Evolutionary conservation across 129 eudicot species (phyloP).

Genomic region (Tagetes patula): DNA sequence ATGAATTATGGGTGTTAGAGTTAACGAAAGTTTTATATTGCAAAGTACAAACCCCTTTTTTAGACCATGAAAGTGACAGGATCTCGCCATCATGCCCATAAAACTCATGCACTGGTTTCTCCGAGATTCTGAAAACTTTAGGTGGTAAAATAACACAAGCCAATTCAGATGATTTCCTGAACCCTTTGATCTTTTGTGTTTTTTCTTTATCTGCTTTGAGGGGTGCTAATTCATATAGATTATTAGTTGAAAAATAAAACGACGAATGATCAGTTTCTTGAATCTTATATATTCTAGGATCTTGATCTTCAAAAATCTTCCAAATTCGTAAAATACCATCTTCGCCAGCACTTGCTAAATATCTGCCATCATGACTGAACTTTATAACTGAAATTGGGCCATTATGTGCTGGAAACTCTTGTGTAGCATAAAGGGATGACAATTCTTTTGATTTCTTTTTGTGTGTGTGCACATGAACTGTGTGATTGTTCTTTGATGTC

Average conservation of each 20-base stretch:
- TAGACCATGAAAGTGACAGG: slow-evolving; percentile 82
- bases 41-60: slow-evolving; percentile 51
- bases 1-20: not conserved
- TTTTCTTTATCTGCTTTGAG: slow-evolving; percentile 48
- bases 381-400: slow-evolving; percentile 77
- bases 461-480: slow-evolving; percentile 50
- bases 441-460: slow-evolving; percentile 62
- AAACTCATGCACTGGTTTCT: slow-evolving; percentile 72
- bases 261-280: slow-evolving; percentile 49
- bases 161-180: slow-evolving; percentile 51
- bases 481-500: slow-evolving; percentile 21
- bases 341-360: slow-evolving; percentile 81
- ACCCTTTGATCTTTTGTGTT: slow-evolving; percentile 29
- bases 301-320: slow-evolving; percentile 77
- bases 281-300: slow-evolving; percentile 31
- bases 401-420: slow-evolving; percentile 73
- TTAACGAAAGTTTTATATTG: not conserved
- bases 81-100: slow-evolving; percentile 72
- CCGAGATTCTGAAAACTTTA: slow-evolving; percentile 58
- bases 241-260: slow-evolving; percentile 57
- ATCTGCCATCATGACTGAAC: slow-evolving; percentile 83
- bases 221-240: slow-evolving; percentile 57
- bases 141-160: slow-evolving; percentile 82
- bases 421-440: slow-evolving; percentile 61
- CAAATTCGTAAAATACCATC: slow-evolving; percentile 75